phyloP scores from a whole-genome alignment of 2,329 filamentous ascomycete species.

The Pseudogymnoascus pannorum region DNA sequence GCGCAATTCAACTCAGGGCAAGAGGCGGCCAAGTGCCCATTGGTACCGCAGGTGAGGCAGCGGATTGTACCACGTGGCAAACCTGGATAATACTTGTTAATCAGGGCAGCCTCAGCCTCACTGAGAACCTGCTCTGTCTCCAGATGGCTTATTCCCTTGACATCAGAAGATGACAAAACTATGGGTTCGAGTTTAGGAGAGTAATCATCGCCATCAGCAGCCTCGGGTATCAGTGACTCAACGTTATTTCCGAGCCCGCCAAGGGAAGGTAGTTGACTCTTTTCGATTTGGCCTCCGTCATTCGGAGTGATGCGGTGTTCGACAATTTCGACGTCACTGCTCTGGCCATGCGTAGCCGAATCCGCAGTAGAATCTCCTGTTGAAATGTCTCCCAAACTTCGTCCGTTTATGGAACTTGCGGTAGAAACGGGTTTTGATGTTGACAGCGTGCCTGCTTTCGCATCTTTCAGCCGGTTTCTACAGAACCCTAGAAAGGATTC shows the following conservation, averaged over 20 bases:
- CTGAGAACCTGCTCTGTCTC: not conserved
- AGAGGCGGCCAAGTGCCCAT: conserved; percentile 37
- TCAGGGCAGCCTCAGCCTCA: not conserved
- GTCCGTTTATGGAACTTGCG: not conserved
- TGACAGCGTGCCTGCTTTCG: not conserved
- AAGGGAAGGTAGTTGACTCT: no score
- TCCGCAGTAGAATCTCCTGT: not conserved
- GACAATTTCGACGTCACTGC: not conserved
- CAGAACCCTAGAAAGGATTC: not conserved
- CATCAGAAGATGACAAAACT: not conserved
- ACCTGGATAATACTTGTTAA: conserved; percentile 3
- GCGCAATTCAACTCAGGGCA: conserved; percentile 43
- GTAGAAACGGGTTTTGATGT: not conserved
- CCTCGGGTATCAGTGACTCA: not conserved
- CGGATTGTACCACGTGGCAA: conserved; percentile 17
- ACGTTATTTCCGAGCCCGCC: no score
- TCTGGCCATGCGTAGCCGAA: not conserved
- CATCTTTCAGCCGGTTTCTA: not conserved
- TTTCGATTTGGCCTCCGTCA: not conserved
- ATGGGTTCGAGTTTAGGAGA: conserved; percentile 1
- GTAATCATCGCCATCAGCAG: not conserved
- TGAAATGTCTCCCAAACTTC: not conserved
- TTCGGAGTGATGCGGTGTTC: not conserved
- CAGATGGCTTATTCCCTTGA: not conserved
- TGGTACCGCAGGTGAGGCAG: conserved; percentile 46